A percentile compares a stretch with the other conserved stretches of the same genome.
Evolutionary conservation across 352 stramenopile species (phyloP).

Genomic region (Peronosclerospora sorghi): DNA sequence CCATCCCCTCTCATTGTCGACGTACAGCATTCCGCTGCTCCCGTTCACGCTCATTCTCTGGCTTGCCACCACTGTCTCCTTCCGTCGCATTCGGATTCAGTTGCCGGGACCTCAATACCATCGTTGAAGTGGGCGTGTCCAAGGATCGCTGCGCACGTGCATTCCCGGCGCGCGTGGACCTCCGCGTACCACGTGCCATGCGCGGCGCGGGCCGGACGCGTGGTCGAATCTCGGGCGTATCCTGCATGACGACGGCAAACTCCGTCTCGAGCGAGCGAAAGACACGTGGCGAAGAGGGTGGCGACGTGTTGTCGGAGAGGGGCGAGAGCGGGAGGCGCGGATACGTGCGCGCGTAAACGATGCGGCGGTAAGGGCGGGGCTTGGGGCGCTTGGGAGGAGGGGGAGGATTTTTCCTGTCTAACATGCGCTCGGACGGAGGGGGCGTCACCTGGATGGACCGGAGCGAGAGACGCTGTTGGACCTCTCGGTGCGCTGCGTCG

Average conservation of each 20-base stretch:
- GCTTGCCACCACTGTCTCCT: slow-evolving; percentile 15
- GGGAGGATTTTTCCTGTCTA: slow-evolving; percentile 55
- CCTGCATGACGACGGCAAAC: slow-evolving; percentile 47
- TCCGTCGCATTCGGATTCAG: slow-evolving; percentile 31
- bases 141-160: slow-evolving; percentile 26
- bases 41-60: slow-evolving; percentile 29
- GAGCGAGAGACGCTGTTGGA: slow-evolving; percentile 12
- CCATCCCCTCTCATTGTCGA: slow-evolving; percentile 15
- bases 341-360: slow-evolving; percentile 22
- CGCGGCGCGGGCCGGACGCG: slow-evolving; percentile 32
- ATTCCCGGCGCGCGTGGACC: slow-evolving; percentile 23
- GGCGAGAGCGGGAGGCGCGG: slow-evolving; percentile 24
- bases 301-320: slow-evolving; percentile 27
- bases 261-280: slow-evolving; percentile 58
- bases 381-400: slow-evolving; percentile 33
- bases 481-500: slow-evolving; percentile 15
- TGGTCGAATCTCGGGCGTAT: slow-evolving; percentile 35
- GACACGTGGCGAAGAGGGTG: slow-evolving; percentile 24
- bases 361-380: slow-evolving; percentile 11
- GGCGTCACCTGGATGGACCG: slow-evolving; percentile 45
- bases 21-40: slow-evolving; percentile 31
- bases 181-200: slow-evolving; percentile 33
- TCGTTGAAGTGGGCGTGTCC: slow-evolving; percentile 40
- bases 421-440: slow-evolving; percentile 51
- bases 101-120: slow-evolving; percentile 51